phyloP scores from a whole-genome alignment of 2,329 filamentous ascomycete species.

The Botrytis galanthina region DNA sequence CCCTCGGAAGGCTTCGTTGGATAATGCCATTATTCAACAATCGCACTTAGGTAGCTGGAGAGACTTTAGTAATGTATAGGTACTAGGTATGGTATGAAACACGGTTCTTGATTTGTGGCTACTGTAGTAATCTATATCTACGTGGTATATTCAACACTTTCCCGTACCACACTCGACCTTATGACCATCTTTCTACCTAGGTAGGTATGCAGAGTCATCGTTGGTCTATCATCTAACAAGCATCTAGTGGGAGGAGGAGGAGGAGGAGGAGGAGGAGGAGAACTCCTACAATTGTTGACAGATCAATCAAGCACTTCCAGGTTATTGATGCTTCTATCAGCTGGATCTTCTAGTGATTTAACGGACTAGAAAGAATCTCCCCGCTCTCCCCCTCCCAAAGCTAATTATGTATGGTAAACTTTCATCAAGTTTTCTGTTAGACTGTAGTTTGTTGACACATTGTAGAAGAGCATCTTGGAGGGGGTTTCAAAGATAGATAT shows the following conservation, averaged over 20 bases:
- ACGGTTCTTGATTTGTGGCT: not conserved
- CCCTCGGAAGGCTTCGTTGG: not conserved
- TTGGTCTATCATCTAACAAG: not conserved
- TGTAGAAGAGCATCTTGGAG: not conserved
- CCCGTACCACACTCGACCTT: not conserved
- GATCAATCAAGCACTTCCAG: not conserved
- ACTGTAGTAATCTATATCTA: not conserved
- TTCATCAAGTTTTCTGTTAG: not conserved
- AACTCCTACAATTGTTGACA: too few relatives aligned
- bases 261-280: not conserved
- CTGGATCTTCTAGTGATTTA: not conserved
- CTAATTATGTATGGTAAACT: fast-evolving
- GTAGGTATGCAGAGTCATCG: not conserved
- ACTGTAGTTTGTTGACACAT: not conserved
- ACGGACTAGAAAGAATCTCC: not conserved
- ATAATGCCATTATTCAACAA: not conserved
- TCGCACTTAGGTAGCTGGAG: not conserved
- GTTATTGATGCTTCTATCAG: not conserved
- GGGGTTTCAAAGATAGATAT: not conserved
- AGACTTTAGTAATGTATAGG: not conserved
- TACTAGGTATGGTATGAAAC: not conserved
- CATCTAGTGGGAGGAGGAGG: not conserved
- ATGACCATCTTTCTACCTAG: not conserved
- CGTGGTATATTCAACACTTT: not conserved
- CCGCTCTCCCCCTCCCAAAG: not conserved